Evolutionary conservation across 331 rosid species (phyloP).

Genomic region (Rosa hybrid): DNA sequence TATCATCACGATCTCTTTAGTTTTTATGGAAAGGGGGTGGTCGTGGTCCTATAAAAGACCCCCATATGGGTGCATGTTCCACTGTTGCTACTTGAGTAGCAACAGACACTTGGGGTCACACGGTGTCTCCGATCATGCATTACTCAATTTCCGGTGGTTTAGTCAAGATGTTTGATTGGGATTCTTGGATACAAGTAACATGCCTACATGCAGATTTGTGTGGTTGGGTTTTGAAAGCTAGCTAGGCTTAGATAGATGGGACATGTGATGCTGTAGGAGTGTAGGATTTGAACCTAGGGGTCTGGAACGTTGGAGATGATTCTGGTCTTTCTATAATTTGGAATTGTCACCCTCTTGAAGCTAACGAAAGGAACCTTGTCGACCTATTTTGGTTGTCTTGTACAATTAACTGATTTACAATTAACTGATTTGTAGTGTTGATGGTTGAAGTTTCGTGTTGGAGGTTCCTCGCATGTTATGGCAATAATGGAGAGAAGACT

Average conservation of each 20-base stretch:
- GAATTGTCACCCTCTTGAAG: background rate
- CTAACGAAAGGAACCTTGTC: background rate
- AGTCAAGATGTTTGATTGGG: background rate
- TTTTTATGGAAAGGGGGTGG: slow-evolving; percentile 35
- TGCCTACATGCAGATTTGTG: background rate
- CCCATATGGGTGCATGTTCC: slow-evolving; percentile 39
- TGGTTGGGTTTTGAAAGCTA: background rate
- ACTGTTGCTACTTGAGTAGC: slow-evolving; percentile 37
- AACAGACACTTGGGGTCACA: slow-evolving; percentile 33
- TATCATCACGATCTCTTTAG: slow-evolving; percentile 17
- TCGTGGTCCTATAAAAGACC: slow-evolving; percentile 45
- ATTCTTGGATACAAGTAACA: background rate
- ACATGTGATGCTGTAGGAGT: background rate
- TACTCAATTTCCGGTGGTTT: slow-evolving; percentile 1
- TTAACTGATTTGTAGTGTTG: background rate
- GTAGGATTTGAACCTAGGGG: background rate
- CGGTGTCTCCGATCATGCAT: slow-evolving; percentile 2
- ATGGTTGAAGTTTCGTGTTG: background rate
- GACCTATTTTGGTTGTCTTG: background rate
- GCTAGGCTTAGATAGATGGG: background rate
- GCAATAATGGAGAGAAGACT: background rate
- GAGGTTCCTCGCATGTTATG: background rate
- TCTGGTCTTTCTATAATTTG: background rate
- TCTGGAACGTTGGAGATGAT: background rate
- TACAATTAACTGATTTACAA: background rate